Base-by-base conservation (phyloP, 352 stramenopile genomes). In the Pythium dissotocum region DNA sequence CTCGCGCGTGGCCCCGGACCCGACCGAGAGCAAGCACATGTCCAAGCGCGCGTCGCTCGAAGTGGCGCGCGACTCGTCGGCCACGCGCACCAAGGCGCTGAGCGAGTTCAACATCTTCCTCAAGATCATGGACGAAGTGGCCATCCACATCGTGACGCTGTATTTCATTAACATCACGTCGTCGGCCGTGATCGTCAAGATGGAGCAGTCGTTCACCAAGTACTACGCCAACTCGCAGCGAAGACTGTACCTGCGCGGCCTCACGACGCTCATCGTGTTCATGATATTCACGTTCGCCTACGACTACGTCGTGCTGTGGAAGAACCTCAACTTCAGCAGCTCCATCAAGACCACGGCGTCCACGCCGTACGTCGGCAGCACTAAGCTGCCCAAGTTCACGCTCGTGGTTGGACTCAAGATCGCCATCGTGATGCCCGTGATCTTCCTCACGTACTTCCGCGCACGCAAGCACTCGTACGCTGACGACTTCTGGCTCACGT, bases 161-260 rank as follows among this genome's bases (percentile, higher is more conserved):
- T 92, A 93, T 65, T 94, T 94, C 60, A 88, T 91, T 73, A 90
- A 87, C 68, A 85, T 93, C 69, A 85, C 77, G 42, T 88, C 82
- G 13, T 80, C 83, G 9, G 70, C 74, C 0, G 82, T 91, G 21
- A 90, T 93, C 35, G 71, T 76, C 28, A 88, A 91, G 61, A 91
- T 94, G 82, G 86, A 94, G 62, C 70, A 85, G 55, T 88, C 82
- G 21, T 92, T 94, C 61, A 73, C 82, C 44, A 89, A 90, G 52
- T 88, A 94, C 72, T 92, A 91, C 67, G 82, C 83, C 48, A 90
- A 86, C 54, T 80, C 80, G 4, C 86, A 94, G 61, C 79, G 72
- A 10, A 77, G 78, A 24, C 61, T 91, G 2, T 91, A 94, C 44
- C 46, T 90, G 54, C 78, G 83, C 8, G 82, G 83, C 0, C 75